Percentiles rank a stretch among this genome's conserved stretches.
Conservation (phyloP, 495 filamentous ascomycete genomes). For the Penicillium taxi region DNA sequence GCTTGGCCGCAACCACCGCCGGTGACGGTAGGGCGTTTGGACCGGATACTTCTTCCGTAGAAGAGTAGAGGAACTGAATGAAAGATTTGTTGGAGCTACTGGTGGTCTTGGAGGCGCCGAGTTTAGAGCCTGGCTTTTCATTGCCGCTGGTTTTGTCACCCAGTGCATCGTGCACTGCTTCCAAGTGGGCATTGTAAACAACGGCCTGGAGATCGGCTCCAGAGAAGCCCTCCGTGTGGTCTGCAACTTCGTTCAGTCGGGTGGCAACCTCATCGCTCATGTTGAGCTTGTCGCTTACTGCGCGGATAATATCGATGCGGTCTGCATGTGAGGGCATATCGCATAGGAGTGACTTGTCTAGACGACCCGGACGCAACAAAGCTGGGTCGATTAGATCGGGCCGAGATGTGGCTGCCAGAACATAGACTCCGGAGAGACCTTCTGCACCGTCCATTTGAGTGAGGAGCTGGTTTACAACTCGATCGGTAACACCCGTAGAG, state of each 20-base stretch:
- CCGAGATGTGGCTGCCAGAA: slow-evolving; percentile 82
- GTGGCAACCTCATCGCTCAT: slow-evolving; percentile 51
- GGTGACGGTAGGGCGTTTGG: slow-evolving; percentile 49
- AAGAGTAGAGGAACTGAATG: slow-evolving; percentile 76
- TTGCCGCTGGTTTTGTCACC: slow-evolving; percentile 47
- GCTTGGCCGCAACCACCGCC: slow-evolving; percentile 62
- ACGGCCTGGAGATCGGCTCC: slow-evolving; percentile 93
- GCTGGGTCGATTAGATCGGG: slow-evolving; percentile 95
- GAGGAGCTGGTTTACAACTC: slow-evolving; percentile 96
- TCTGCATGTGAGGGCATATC: slow-evolving; percentile 75
- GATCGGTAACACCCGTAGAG: slow-evolving; percentile 90
- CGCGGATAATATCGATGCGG: slow-evolving; percentile 75
- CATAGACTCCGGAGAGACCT: slow-evolving; percentile 87
- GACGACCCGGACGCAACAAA: slow-evolving; percentile 73
- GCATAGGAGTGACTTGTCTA: slow-evolving; percentile 87
- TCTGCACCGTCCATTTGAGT: slow-evolving; percentile 99
- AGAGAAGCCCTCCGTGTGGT: slow-evolving; percentile 79
- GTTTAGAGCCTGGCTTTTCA: slow-evolving; percentile 31
- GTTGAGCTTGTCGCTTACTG: slow-evolving; percentile 69
- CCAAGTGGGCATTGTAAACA: slow-evolving; percentile 91
- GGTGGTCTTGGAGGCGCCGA: slow-evolving; percentile 19
- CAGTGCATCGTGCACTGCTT: slow-evolving; percentile 90
- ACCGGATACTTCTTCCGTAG: slow-evolving; percentile 42
- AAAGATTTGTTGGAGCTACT: slow-evolving; percentile 46
- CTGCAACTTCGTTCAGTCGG: slow-evolving; percentile 57